Evolutionary conservation across 2,329 filamentous ascomycete species (phyloP).

Genomic region (Venturiaceae sp.): DNA sequence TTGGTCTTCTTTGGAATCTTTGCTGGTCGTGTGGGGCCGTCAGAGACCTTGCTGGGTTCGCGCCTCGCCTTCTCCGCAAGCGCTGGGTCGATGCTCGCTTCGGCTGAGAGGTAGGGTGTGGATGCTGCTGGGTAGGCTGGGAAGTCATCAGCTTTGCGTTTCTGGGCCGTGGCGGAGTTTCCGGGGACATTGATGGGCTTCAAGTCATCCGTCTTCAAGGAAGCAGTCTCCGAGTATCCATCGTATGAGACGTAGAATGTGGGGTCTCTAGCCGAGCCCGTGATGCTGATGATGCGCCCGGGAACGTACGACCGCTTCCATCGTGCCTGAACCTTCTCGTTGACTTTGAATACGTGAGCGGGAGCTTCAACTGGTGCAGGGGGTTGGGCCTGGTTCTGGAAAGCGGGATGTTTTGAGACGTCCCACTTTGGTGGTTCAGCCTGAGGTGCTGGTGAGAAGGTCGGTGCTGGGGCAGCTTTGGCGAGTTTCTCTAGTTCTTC

Average conservation of each 20-base stretch:
- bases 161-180: conserved; percentile 25
- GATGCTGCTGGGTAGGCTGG: conserved; percentile 33
- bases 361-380: conserved; percentile 19
- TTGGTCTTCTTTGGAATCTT: conserved; percentile 73
- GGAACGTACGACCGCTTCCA: conserved; percentile 94
- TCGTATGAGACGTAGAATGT: conserved; percentile 96
- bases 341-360: conserved; percentile 64
- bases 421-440: conserved; percentile 55
- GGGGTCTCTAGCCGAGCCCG: conserved; percentile 79
- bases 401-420: conserved; percentile 70
- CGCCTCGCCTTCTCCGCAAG: conserved; percentile 54
- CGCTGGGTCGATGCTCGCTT: conserved; percentile 56
- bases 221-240: conserved; percentile 73
- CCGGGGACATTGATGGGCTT: conserved; percentile 52
- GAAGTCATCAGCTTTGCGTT: conserved; percentile 78
- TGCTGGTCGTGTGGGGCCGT: conserved; percentile 47
- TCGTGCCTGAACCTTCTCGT: conserved; percentile 82
- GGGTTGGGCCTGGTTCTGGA: conserved; percentile 40
- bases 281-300: conserved; percentile 86
- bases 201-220: conserved; percentile 65
- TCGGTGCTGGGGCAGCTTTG: conserved; percentile 41
- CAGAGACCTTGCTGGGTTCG: conserved; percentile 52
- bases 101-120: conserved; percentile 52
- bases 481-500: conserved; percentile 74
- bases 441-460: conserved; percentile 29